Conservation (phyloP, 257 asterid genomes). For the Gentiana dahurica region DNA sequence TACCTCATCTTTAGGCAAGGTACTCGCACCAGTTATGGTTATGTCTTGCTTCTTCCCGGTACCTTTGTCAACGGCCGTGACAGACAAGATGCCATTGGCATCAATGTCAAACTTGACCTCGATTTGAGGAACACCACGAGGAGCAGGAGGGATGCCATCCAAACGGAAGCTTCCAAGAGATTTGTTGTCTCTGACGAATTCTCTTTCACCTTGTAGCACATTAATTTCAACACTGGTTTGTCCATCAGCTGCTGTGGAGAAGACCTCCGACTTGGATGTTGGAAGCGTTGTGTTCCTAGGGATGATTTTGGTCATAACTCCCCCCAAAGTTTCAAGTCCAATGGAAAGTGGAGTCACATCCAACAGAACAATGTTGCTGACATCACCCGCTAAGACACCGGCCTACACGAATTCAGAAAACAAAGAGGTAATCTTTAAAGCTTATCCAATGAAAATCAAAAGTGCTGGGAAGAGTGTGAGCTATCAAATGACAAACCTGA, state of each 20-base stretch:
- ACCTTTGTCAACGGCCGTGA: conserved; percentile 71
- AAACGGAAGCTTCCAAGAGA: conserved; percentile 78
- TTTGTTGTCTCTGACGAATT: conserved; percentile 69
- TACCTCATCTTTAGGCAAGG: conserved; percentile 78
- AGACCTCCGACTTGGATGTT: conserved; percentile 85
- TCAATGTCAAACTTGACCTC: conserved; percentile 88
- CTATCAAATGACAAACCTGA: conserved; percentile 32
- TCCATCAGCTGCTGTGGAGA: conserved; percentile 86
- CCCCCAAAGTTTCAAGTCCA: conserved; percentile 77
- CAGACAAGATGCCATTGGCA: conserved; percentile 81
- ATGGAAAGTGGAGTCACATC: conserved; percentile 83
- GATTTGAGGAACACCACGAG: conserved; percentile 78
- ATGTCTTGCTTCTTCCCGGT: conserved; percentile 85
- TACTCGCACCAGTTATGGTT: conserved; percentile 75
- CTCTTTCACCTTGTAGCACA: conserved; percentile 83
- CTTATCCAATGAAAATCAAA: background rate
- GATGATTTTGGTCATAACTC: conserved; percentile 78
- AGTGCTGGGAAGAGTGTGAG: background rate
- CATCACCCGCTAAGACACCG: conserved; percentile 82
- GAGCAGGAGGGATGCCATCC: conserved; percentile 85
- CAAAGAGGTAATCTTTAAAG: background rate
- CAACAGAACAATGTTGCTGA: conserved; percentile 66
- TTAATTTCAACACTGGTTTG: conserved; percentile 75
- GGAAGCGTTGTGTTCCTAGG: conserved; percentile 83
- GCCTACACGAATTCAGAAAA: conserved; percentile 33